Base-by-base conservation (phyloP, 352 stramenopile genomes). In the Thalassiosira hispida region DNA sequence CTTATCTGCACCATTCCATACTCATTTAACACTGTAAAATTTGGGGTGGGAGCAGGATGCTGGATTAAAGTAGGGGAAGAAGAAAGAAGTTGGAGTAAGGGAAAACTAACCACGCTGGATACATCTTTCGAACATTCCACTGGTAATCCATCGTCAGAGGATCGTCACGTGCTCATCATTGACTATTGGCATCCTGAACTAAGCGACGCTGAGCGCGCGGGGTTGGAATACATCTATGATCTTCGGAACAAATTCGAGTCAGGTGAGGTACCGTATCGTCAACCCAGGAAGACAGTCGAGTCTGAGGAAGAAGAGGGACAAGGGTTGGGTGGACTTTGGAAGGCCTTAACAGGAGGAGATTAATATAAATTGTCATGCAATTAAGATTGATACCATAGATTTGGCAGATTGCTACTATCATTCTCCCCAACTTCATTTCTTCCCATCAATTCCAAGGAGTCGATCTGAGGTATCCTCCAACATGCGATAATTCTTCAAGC, bases 181-280 rank as follows among this genome's bases (percentile, higher is more conserved):
- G 92, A 96, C 69, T 95, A 93, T 71, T 96, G 92, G 92, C 92
- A 96, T 90, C 91, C 92, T 35, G 91, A 94, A 78, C 65, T 95
- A 18, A 47, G 84, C 12, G 63, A 83, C 61, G 85, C 83, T 2
- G 90, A 95, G 73, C 64, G 79, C 47, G 79, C 78, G 7, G 85
- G 77, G 18, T 71, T 95, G 16, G 81, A 90, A 70, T 93, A 86
- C 42, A 77, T 94, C 18, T 95, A 95, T 59, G 90, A 95, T 69
- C 76, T 94, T 31, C 23, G 90, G 61, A 94, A 94, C 59, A 90
- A 88, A 44, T 95, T 93, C 80, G 90, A 95, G 59, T 86, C 57
- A 53, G 87, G 85, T 35, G 67, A 83, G 40, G 61, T 92, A 33
- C 83, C 83, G 7, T 83, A 88, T 51, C 82, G 84, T 57, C 79